Evolutionary conservation across 2,329 filamentous ascomycete species (phyloP).

Genomic region (Cephalotrichum gorgonifer): DNA sequence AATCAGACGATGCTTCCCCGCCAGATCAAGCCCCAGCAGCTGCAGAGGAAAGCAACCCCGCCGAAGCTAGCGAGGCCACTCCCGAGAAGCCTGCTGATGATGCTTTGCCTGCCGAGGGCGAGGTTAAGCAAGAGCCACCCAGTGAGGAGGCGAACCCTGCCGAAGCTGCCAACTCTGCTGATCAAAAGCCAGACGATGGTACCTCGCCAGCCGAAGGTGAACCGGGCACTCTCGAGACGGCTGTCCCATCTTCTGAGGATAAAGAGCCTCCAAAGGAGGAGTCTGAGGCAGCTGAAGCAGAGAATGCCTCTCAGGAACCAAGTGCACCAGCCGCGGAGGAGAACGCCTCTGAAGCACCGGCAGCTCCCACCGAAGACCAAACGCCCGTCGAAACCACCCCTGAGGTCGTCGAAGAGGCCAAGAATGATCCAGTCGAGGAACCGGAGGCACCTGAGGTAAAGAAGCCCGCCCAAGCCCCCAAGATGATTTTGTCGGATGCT

Average conservation of each 20-base stretch:
- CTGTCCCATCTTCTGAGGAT: not conserved
- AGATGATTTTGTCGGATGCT: too few relatives aligned
- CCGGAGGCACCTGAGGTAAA: not conserved
- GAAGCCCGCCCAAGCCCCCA: not conserved
- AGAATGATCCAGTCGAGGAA: not conserved
- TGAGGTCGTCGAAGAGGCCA: not conserved
- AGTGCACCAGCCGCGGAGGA: too few relatives aligned
- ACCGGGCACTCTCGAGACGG: not conserved
- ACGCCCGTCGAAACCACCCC: not conserved
- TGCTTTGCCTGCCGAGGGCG: not conserved
- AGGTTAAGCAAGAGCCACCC: not conserved
- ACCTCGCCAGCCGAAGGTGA: not conserved
- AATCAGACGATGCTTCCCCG: not conserved
- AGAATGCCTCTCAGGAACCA: not conserved
- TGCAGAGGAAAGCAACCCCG: not conserved
- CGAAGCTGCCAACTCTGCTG: not conserved
- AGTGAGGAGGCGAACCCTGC: not conserved
- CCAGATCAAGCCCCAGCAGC: not conserved
- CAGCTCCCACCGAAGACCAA: not conserved
- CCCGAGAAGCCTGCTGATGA: not conserved
- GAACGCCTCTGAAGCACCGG: not conserved
- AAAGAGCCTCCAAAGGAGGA: not conserved
- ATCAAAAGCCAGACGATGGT: not conserved
- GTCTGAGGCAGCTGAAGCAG: not conserved
- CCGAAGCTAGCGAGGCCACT: not conserved